Conservation (phyloP, 73 alveolate species). For the Paramecium tetraurelia region DNA sequence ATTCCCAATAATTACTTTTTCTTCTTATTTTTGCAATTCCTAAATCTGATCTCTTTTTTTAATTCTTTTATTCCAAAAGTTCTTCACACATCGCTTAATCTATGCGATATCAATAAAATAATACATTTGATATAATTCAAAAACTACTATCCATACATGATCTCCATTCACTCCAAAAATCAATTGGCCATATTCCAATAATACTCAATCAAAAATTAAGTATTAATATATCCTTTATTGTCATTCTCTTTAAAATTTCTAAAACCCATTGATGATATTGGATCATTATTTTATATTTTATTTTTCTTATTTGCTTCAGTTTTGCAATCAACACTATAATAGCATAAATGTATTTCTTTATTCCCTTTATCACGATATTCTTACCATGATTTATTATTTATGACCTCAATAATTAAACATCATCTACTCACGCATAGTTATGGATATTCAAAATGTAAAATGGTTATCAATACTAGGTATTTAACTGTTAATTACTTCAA, state of each 20-base stretch:
- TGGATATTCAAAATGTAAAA: neutral
- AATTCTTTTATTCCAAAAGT: neutral
- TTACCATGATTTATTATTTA: neutral
- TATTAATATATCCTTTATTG: neutral
- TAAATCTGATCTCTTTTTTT: neutral
- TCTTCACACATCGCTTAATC: neutral
- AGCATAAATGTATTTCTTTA: neutral
- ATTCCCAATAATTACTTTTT: neutral
- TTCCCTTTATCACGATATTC: neutral
- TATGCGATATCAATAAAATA: neutral
- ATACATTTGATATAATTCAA: neutral
- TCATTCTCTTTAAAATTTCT: neutral
- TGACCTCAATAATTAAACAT: neutral
- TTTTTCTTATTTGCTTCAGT: neutral
- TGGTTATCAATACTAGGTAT: neutral
- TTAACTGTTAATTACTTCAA: neutral
- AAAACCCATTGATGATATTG: neutral
- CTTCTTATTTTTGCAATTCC: neutral
- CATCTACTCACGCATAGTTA: neutral
- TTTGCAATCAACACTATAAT: neutral
- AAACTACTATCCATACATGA: neutral
- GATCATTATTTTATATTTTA: neutral
- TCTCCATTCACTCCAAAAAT: neutral
- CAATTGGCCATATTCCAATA: neutral
- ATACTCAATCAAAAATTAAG: neutral